These are phyloP conservation scores for Mucor racemosus DNA, from an alignment of 371 early-diverging fungal genomes.

Conservation along the genomic window DNA sequence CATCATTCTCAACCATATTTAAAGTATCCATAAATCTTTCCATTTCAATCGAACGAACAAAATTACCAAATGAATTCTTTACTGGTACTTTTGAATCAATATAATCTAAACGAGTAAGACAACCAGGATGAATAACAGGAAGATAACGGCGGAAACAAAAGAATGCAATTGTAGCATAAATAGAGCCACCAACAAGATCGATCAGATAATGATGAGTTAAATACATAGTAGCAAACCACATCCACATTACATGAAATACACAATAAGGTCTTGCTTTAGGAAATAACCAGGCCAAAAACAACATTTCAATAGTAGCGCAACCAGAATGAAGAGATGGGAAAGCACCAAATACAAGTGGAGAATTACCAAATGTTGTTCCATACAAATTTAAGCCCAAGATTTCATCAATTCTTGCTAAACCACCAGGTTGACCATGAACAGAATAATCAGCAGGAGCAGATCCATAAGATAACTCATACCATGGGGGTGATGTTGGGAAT, in stretches of 20 bases:
- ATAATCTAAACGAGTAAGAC: conserved; percentile 22
- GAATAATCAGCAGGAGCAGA: conserved; percentile 68
- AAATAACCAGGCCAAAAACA: conserved; percentile 59
- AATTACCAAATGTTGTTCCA: conserved; percentile 67
- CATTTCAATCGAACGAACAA: conserved; percentile 28
- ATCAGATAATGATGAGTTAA: conserved; percentile 78
- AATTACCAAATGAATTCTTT: conserved; percentile 15
- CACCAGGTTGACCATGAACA: conserved; percentile 75
- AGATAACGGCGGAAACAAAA: conserved; percentile 44
- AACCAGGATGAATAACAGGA: conserved; percentile 45
- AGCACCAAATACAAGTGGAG: conserved; percentile 79
- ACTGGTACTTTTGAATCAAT: conserved; percentile 16
- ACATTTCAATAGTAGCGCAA: conserved; percentile 68
- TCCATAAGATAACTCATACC: conserved; percentile 68
- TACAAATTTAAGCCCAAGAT: conserved; percentile 71
- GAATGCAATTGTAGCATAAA: conserved; percentile 65
- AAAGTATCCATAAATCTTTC: conserved; percentile 14
- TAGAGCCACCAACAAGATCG: conserved; percentile 72
- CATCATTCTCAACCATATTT: background rate
- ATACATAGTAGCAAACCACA: conserved; percentile 84
- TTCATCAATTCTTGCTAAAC: conserved; percentile 73
- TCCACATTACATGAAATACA: conserved; percentile 69
- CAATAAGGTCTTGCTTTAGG: conserved; percentile 54
- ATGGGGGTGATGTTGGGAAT: conserved; percentile 77
- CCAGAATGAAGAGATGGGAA: conserved; percentile 79